phyloP scores from a whole-genome alignment of 345 rosid species.

The Bruguiera sexangula region DNA sequence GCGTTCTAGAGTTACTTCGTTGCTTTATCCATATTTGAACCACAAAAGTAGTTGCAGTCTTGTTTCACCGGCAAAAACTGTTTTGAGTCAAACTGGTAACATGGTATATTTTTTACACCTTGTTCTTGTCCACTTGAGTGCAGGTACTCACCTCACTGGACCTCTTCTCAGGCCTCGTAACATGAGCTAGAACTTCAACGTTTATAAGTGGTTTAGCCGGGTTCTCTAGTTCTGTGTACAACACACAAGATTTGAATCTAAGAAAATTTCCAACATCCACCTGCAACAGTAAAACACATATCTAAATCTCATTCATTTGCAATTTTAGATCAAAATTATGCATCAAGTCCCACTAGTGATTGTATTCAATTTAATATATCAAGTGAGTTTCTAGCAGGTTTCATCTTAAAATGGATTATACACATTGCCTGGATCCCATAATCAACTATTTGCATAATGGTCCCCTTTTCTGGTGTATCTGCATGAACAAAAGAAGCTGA shows the following conservation, averaged over 20 bases:
- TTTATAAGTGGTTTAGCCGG: slow-evolving; percentile 59
- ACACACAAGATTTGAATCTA: slow-evolving; percentile 72
- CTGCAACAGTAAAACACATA: slow-evolving; percentile 33
- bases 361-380: background rate
- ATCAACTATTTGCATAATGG: no score
- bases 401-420: no score
- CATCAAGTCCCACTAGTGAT: background rate
- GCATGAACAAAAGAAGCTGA: background rate
- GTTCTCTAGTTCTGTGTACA: slow-evolving; percentile 60
- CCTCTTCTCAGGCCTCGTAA: slow-evolving; percentile 70
- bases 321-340: background rate
- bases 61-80: background rate
- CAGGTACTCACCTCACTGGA: slow-evolving; percentile 56
- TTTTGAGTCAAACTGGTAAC: background rate
- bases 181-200: slow-evolving; percentile 80
- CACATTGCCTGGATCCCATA: no score
- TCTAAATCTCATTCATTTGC: background rate
- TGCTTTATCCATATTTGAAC: no score
- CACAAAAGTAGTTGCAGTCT: background rate
- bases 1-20: no score
- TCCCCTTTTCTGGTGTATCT: background rate
- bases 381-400: no score
- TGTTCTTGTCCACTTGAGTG: background rate
- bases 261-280: slow-evolving; percentile 88
- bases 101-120: background rate